phyloP scores from a whole-genome alignment of 192 early-diverging fungal species.

The Spinellus fusiger region DNA sequence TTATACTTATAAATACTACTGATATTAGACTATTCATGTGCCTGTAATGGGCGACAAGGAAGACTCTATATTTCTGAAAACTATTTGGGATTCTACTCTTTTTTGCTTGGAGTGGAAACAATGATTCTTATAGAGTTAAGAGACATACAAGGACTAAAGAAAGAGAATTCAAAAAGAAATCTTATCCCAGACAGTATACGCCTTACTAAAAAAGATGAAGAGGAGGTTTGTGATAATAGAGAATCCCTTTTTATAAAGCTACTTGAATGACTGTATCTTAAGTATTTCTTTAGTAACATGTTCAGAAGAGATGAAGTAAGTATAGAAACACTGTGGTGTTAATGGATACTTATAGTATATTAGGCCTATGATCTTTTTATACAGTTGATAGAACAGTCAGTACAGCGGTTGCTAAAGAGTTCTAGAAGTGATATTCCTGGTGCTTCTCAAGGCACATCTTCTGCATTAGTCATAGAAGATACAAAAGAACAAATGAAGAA shows the following conservation, averaged over 20 bases:
- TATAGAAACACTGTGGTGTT: background rate
- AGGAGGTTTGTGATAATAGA: constrained; percentile 47
- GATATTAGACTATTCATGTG: constrained; percentile 78
- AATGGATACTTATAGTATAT: background rate
- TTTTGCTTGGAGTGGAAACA: constrained; percentile 88
- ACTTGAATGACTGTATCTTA: too few species aligned
- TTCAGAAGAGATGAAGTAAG: constrained; percentile 11
- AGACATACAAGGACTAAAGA: constrained; percentile 82
- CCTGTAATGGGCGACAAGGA: constrained; percentile 83
- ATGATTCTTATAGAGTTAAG: constrained; percentile 88
- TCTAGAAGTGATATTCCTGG: background rate
- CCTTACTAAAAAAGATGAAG: constrained; percentile 74
- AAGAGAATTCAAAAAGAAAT: constrained; percentile 82
- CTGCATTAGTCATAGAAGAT: background rate
- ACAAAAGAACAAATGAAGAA: too few species aligned
- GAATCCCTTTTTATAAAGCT: background rate
- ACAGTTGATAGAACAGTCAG: constrained; percentile 79
- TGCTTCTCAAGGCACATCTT: background rate
- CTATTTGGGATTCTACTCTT: constrained; percentile 95
- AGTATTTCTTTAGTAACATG: background rate
- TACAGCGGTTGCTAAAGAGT: constrained; percentile 83
- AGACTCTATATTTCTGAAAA: constrained; percentile 96
- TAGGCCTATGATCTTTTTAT: constrained; percentile 85
- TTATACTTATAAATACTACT: background rate
- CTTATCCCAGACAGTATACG: constrained; percentile 84